These are phyloP conservation scores for Neurospora africana DNA, from an alignment of 495 filamentous ascomycete species.

Conservation along the genomic window DNA sequence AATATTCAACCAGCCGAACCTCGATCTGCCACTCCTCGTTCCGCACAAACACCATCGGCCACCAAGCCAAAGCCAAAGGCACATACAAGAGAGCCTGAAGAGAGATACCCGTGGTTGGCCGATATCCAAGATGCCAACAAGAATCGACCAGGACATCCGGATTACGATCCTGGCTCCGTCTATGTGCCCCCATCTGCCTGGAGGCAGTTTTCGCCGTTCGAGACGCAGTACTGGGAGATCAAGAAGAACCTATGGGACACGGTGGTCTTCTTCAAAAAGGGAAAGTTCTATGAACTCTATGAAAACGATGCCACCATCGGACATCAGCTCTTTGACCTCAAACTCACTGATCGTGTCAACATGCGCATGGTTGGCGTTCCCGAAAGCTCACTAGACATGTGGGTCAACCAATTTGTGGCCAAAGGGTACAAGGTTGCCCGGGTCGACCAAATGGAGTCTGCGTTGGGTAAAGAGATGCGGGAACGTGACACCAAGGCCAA, in stretches of 20 bases:
- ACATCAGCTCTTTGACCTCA: constrained; percentile 93
- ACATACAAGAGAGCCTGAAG: constrained; percentile 65
- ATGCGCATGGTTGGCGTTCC: constrained; percentile 98
- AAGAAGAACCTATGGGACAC: constrained; percentile 97
- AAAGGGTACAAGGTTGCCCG: constrained; percentile 94
- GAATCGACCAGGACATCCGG: constrained; percentile 68
- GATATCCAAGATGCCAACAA: constrained; percentile 72
- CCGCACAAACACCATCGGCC: constrained; percentile 30
- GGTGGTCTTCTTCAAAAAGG: constrained; percentile 99
- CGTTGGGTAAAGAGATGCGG: constrained; percentile 95
- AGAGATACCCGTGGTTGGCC: constrained; percentile 83
- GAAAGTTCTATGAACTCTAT: constrained; percentile 98
- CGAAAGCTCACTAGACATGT: constrained; percentile 78
- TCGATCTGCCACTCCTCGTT: constrained; percentile 24
- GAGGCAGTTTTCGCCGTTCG: constrained; percentile 77
- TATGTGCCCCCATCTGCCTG: constrained; percentile 74
- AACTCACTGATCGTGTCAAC: constrained; percentile 95
- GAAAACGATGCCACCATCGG: constrained; percentile 97
- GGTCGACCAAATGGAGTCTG: constrained; percentile 93
- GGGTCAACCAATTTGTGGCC: constrained; percentile 90
- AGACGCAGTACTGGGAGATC: constrained; percentile 99
- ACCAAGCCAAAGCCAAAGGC: constrained; percentile 50
- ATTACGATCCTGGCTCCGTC: constrained; percentile 85
- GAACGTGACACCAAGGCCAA: constrained; percentile 56
- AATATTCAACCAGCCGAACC: constrained; percentile 49